Evolutionary conservation across 352 stramenopile genomes (phyloP), one percentile per base, ranked within the genome.

Genomic region (Globisporangium nunn): DNA sequence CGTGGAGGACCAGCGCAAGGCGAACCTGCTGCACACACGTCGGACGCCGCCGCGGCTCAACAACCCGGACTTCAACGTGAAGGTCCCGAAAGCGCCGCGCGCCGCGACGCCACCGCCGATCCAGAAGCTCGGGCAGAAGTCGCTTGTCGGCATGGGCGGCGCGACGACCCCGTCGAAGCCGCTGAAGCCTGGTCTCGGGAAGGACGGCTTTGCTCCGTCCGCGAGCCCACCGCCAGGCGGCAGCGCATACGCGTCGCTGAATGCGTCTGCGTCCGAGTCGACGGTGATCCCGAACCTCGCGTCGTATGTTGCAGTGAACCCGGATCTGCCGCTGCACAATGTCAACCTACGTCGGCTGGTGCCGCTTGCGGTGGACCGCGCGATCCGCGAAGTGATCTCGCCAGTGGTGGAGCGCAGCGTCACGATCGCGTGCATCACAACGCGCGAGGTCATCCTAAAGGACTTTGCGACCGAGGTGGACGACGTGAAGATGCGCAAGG

Each of bases 31-130:
- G n/a, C 77, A 88, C 50, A 93, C 83, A 50, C 85, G 97, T 46
- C 59, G 91, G 55, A 76, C 82, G 37, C 96, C 97, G 0, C 81
- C 93, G 31, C 97, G 98, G 23, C 86, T 98, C 31, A 85, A 86
- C 30, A 99, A 99, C 68, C 97, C 96, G 0, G 97, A 99, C 75
- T 99, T 99, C 66, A 99, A 98, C 62, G 83, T 98, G 23, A 98
- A 98, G 71, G 83, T 87, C 15, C 68, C 69, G 2, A 88, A 88
- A 63, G 43, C 60, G 5, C 63, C 69, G 43, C 75, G 82, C 0
- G 81, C 75, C 40, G 75, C 77, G 30, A 89, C 82, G 43, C 78
- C 80, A 3, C 82, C 80, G 0, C 76, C 80, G 43, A 64, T 71
- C 3, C 56, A 74, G 10, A 78, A 75, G 51, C 54, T 66, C 3